Percentiles rank a stretch among this genome's conserved stretches.
Conservation (phyloP, 495 filamentous ascomycete genomes). For the Xylaria intraflava region DNA sequence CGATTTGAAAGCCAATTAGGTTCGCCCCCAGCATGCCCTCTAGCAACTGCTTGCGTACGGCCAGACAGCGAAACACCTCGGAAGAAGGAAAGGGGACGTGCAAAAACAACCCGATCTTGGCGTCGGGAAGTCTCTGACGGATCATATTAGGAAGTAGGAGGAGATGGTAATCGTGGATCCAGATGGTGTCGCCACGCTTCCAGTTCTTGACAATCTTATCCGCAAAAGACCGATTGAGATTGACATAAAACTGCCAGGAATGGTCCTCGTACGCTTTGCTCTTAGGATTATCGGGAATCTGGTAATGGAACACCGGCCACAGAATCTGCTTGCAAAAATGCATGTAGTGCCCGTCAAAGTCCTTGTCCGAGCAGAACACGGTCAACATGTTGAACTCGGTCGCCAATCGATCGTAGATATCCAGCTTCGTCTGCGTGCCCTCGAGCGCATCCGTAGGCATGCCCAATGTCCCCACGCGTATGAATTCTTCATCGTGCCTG, state of each 20-base stretch:
- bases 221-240: constrained; percentile 83
- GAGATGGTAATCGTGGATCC: constrained; percentile 93
- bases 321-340: constrained; percentile 91
- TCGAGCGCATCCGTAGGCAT: constrained; percentile 82
- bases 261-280: constrained; percentile 96
- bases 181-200: constrained; percentile 84
- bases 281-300: constrained; percentile 92
- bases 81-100: constrained; percentile 94
- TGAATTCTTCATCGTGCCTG: constrained; percentile 57
- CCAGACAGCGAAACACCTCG: constrained; percentile 86
- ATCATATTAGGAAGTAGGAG: constrained; percentile 89
- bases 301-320: constrained; percentile 92
- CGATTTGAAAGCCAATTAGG: constrained; percentile 83
- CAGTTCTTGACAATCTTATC: constrained; percentile 83
- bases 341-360: constrained; percentile 86
- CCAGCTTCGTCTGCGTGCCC: constrained; percentile 59
- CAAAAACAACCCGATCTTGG: constrained; percentile 90
- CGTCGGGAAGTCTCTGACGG: constrained; percentile 76
- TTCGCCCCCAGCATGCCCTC: constrained; percentile 89
- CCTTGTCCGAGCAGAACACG: constrained; percentile 77
- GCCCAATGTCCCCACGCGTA: constrained; percentile 85
- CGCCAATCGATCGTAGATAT: constrained; percentile 71
- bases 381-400: constrained; percentile 73
- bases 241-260: constrained; percentile 89
- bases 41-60: constrained; percentile 73